Evolutionary conservation across 176 grass and related monocot genomes (phyloP), one percentile per base, ranked within the genome.

Genomic region (Musa troglodytarum): DNA sequence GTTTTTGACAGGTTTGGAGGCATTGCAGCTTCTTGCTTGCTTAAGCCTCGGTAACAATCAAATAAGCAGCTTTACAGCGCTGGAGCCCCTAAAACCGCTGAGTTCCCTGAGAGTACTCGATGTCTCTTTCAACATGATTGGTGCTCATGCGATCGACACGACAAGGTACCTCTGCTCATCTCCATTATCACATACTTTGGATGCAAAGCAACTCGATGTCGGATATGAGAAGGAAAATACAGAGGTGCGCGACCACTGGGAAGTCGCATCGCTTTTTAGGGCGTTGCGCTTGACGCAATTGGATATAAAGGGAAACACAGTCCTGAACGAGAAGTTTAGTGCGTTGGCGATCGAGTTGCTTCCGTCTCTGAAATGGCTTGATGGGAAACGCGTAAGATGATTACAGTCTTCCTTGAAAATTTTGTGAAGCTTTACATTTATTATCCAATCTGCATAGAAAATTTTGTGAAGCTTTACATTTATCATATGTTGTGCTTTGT

Each of bases 51-150:
- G 84, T 74, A 79, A 93, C 78, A 98, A 98, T 78, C 75, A 87
- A 54, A 84, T 98, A 76, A 77, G 56, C 73, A 84, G 84, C 82
- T 98, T 98, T 71, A 89, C 88, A 23, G 82, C 95, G 72, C 86
- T 98, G 25, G 84, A 98, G 80, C 81, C 88, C 28, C 77, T 98
- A 23, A 91, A 84, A n/a, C 78, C 76, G 80, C 81, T 93, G 22
- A 61, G 72, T 64, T 91, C 73, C 59, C 74, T 98, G 69, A 91
- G 84, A 86, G 90, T 78, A n/a, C 66, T 98, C 20, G 88, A 98
- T 84, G 65, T 98, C 65, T 98, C 95, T 57, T 98, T 54, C 75
- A 98, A 98, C 59, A 21, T 86, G 80, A 98, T 98, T 25, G 88
- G 88, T 65, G 72, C 80, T 75, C 90, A 87, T 66, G 49, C 80